Evolutionary conservation across 164 flowering plant species (phyloP).

Genomic region (Malania oleifera): DNA sequence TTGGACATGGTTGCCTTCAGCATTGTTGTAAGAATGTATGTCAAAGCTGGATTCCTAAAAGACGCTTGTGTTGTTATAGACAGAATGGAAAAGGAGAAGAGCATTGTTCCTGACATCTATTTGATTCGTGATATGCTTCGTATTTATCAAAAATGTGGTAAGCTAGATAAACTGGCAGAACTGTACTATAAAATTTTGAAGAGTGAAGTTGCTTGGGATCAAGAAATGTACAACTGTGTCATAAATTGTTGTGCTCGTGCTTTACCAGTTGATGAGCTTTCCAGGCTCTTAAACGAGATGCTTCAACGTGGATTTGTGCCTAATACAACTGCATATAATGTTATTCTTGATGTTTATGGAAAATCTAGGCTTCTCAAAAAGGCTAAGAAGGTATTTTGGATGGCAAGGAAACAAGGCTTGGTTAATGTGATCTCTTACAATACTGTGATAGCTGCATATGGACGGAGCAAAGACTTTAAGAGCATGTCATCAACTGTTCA

Average conservation of each 20-base stretch:
- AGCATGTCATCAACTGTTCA: constrained; percentile 53
- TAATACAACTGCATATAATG: constrained; percentile 65
- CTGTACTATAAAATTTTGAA: constrained; percentile 61
- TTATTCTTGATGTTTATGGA: constrained; percentile 76
- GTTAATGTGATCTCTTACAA: constrained; percentile 78
- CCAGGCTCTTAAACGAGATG: constrained; percentile 80
- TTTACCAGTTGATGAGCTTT: constrained; percentile 83
- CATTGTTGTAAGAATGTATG: constrained; percentile 74
- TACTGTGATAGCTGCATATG: constrained; percentile 88
- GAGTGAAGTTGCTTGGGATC: constrained; percentile 65
- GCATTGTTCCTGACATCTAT: constrained; percentile 65
- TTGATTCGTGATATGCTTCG: constrained; percentile 82
- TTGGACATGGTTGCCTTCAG: constrained; percentile 78
- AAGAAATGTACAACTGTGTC: constrained; percentile 82
- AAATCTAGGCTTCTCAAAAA: constrained; percentile 66
- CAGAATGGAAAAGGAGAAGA: constrained; percentile 50
- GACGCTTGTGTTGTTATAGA: constrained; percentile 76
- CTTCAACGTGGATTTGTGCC: constrained; percentile 53
- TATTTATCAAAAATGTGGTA: constrained; percentile 63
- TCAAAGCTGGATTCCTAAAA: constrained; percentile 54
- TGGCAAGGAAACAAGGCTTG: constrained; percentile 60
- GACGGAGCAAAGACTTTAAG: constrained; percentile 50
- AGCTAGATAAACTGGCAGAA: constrained; percentile 51
- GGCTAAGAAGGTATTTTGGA: constrained; percentile 54
- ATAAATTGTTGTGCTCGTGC: constrained; percentile 92